A percentile compares a stretch with the other conserved stretches of the same genome.
These are phyloP conservation scores for Heliamphora exappendiculata DNA, from an alignment of 148 eudicot genomes.

Conservation along the genomic window DNA sequence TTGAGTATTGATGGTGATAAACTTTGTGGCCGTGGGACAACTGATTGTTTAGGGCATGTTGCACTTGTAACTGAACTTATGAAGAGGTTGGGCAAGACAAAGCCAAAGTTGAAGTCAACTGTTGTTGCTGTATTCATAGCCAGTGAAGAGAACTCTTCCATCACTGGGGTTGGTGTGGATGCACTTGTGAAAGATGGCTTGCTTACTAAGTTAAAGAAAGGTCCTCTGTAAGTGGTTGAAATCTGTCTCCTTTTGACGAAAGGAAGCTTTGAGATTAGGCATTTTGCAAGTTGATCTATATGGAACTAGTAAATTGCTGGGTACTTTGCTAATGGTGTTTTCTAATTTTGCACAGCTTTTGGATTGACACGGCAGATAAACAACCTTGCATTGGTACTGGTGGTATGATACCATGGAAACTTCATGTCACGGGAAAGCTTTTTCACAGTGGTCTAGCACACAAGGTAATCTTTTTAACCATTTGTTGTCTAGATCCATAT, in stretches of 20 bases:
- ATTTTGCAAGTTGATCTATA: neutral
- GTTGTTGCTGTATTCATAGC: conserved; percentile 98
- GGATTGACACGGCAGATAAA: conserved; percentile 99
- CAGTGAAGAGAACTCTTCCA: conserved; percentile 85
- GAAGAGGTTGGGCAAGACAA: conserved; percentile 78
- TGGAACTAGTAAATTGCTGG: neutral
- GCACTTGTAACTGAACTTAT: conserved; percentile 84
- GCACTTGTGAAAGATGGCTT: conserved; percentile 79
- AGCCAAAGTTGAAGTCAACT: conserved; percentile 73
- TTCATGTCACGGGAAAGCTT: conserved; percentile 77
- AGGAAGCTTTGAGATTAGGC: neutral
- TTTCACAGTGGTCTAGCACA: conserved; percentile 96
- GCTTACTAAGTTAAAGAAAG: conserved; percentile 71
- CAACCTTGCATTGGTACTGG: conserved; percentile 99
- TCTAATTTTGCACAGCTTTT: conserved; percentile 44
- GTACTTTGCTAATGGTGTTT: neutral
- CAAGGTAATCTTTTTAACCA: conserved; percentile 48
- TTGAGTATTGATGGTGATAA: conserved; percentile 86
- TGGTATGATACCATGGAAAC: conserved; percentile 89
- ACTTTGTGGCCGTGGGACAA: conserved; percentile 93
- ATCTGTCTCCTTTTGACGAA: neutral
- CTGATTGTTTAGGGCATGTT: conserved; percentile 96
- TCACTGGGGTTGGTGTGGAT: conserved; percentile 95
- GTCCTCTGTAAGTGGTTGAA: conserved; percentile 68
- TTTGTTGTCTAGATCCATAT: neutral